These are phyloP conservation scores for Entonaema liquescens DNA, from an alignment of 495 filamentous ascomycete species.

Conservation along the genomic window DNA sequence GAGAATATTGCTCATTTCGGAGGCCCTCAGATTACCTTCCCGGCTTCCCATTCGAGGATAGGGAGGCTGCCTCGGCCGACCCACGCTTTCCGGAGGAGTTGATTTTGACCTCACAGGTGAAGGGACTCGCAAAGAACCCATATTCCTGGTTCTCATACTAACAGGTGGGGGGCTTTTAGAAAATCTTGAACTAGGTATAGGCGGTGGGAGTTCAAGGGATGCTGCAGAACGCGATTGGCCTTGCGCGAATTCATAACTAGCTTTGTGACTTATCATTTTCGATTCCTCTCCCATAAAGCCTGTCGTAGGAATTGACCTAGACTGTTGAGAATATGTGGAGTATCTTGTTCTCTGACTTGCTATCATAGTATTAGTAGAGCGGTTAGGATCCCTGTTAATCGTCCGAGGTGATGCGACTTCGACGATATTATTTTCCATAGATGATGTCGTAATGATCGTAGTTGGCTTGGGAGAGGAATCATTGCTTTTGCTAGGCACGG, in stretches of 20 bases:
- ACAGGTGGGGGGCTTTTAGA: slow-evolving; percentile 47
- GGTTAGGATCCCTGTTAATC: not conserved
- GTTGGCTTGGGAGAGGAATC: not conserved
- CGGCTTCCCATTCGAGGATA: slow-evolving; percentile 46
- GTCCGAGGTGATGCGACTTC: not conserved
- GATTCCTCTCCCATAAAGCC: slow-evolving; percentile 23
- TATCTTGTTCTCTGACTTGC: slow-evolving; percentile 4
- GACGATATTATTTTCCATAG: not conserved
- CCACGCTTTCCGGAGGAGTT: slow-evolving; percentile 43
- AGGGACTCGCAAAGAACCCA: slow-evolving; percentile 50
- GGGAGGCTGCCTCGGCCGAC: slow-evolving; percentile 7
- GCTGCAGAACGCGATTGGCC: slow-evolving; percentile 19
- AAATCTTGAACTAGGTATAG: slow-evolving; percentile 37
- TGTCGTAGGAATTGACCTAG: slow-evolving; percentile 36
- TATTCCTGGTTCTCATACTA: slow-evolving; percentile 47
- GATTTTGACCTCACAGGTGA: slow-evolving; percentile 52
- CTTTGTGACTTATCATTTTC: slow-evolving; percentile 1
- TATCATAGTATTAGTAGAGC: not conserved
- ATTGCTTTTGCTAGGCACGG: slow-evolving; percentile 40
- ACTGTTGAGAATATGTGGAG: slow-evolving; percentile 5
- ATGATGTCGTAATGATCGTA: not conserved
- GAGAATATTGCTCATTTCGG: slow-evolving; percentile 8
- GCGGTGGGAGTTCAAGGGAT: slow-evolving; percentile 39
- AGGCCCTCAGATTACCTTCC: slow-evolving; percentile 46
- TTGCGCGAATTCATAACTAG: slow-evolving; percentile 16